A percentile compares a stretch with the other conserved stretches of the same genome.
These are phyloP conservation scores for Tuber magnatum DNA, from an alignment of 495 filamentous ascomycete species.

Conservation along the genomic window DNA sequence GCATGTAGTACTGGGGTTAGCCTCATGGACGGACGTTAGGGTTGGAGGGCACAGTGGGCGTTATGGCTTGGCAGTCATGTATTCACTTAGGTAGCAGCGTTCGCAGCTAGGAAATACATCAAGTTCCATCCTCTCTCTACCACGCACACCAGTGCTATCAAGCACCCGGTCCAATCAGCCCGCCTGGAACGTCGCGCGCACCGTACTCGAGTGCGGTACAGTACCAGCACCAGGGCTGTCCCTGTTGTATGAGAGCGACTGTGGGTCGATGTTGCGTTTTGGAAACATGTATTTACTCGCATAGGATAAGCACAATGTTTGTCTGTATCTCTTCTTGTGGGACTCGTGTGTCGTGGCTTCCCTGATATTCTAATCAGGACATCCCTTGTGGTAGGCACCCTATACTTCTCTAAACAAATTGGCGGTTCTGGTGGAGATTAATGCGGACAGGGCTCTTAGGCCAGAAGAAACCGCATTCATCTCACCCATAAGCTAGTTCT, in stretches of 20 bases:
- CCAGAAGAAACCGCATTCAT: neutral
- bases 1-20: too few relatives aligned
- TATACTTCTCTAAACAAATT: neutral
- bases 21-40: too few relatives aligned
- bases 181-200: neutral
- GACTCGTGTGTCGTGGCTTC: neutral
- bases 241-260: neutral
- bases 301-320: neutral
- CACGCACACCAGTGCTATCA: too few relatives aligned
- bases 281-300: neutral
- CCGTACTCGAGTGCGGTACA: neutral
- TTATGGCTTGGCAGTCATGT: too few relatives aligned
- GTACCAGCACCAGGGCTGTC: neutral
- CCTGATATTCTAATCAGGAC: neutral
- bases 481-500: too few relatives aligned
- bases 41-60: too few relatives aligned
- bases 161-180: neutral
- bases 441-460: neutral
- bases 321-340: neutral
- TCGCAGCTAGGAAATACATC: too few relatives aligned
- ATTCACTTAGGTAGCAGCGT: too few relatives aligned
- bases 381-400: too few relatives aligned
- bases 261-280: neutral
- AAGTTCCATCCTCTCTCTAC: too few relatives aligned
- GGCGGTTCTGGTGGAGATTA: neutral